Base-by-base conservation (phyloP, 1,284 basidiomycete genomes). In the Takashimella tepidaria region DNA sequence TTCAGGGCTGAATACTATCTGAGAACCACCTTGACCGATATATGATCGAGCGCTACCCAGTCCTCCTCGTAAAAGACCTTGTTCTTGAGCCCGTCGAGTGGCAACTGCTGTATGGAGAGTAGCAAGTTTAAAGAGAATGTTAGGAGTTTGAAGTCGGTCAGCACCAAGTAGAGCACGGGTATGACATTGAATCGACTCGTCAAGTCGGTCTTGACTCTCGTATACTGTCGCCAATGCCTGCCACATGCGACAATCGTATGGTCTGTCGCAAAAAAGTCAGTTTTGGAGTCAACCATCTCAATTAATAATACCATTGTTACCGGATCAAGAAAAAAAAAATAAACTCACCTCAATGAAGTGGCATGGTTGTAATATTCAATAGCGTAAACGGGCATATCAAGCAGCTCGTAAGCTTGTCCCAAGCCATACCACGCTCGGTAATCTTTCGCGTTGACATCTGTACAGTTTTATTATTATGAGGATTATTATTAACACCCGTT, bases 381-480 rank as follows among this genome's bases (percentile, higher is more conserved):
- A 2, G 95, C 89, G 77, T 97, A 98, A 69, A 91, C 86, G 60
- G 92, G 91, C 87, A 98, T 97, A 67, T 89, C 92, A 57, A 98
- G 80, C 37, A 98, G 81, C 71, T 98, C 95, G 72, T 98, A 99
- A 19, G 93, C 92, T 72, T 98, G 95, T 1, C 93, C 96, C 47
- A 99, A 84, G 21, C 96, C 96, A 75, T 96, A 97, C 95, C 96
- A 98, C 6, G 95, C 93, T 55, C 96, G 79, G 70, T 97, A 97
- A 73, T 98, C 95, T 72, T 97, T 96, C 49, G 91, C 83, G 67
- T 96, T 96, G 60, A 96, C 87, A 69, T 97, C 95, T 84, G 57
- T 5, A 37, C 31, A 37, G 31, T 37, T 8, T 37, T 8, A 37
- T n/a, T n/a, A n/a, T n/a, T n/a, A n/a, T n/a, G n/a, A n/a, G n/a